These are phyloP conservation scores for Neurospora sp. DNA, from an alignment of 2,329 filamentous ascomycete genomes.

Conservation along the genomic window DNA sequence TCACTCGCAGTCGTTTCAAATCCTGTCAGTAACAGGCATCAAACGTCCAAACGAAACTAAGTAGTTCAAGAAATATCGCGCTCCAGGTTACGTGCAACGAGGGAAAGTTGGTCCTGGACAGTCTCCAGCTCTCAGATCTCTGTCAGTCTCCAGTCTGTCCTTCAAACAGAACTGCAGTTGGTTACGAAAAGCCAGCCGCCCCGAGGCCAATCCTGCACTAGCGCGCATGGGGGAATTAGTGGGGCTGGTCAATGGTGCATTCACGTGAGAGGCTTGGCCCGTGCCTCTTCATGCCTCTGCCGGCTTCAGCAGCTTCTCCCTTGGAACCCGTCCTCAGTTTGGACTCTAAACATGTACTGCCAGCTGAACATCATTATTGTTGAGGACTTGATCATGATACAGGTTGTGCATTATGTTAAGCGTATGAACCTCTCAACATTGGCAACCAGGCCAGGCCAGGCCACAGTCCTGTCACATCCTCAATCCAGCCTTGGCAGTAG, in stretches of 20 bases:
- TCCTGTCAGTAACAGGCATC: slow-evolving; percentile 6
- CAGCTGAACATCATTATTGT: background rate
- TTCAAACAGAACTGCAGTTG: slow-evolving; percentile 8
- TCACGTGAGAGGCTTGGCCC: background rate
- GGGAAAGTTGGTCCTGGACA: background rate
- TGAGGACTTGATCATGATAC: background rate
- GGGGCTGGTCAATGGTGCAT: background rate
- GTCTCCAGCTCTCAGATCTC: background rate
- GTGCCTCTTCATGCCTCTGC: background rate
- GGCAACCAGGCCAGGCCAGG: background rate
- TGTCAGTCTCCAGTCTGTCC: slow-evolving; percentile 2
- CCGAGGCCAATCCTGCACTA: slow-evolving; percentile 14
- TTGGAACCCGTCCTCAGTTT: background rate
- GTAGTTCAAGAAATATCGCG: background rate
- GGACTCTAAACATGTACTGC: too few species aligned
- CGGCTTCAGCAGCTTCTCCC: background rate
- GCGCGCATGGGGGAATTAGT: slow-evolving; percentile 9
- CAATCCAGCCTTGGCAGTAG: background rate
- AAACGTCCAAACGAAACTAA: background rate
- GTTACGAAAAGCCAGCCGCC: slow-evolving; percentile 17
- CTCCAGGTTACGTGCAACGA: background rate
- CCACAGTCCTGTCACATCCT: background rate
- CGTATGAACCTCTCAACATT: background rate
- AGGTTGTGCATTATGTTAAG: background rate
- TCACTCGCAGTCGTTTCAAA: slow-evolving; percentile 6